phyloP scores from a whole-genome alignment of 495 filamentous ascomycete species.

The Bacidia gigantensis region DNA sequence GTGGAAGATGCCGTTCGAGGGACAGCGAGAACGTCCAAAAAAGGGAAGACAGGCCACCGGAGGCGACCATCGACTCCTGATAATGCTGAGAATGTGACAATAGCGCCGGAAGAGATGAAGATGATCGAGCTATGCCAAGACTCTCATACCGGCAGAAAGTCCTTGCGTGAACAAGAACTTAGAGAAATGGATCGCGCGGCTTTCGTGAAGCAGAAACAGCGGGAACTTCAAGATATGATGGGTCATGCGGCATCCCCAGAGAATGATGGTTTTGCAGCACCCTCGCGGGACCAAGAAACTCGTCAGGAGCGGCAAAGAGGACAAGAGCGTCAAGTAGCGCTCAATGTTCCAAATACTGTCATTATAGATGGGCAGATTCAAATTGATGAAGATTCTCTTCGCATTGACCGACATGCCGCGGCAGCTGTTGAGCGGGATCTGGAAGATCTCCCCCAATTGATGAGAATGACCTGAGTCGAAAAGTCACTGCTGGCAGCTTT shows the following conservation, averaged over 20 bases:
- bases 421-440: conserved; percentile 40
- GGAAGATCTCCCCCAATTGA: conserved; percentile 48
- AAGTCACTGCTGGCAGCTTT: conserved; percentile 60
- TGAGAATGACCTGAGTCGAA: conserved; percentile 71
- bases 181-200: conserved; percentile 40
- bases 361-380: conserved; percentile 78
- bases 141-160: conserved; percentile 63
- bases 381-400: conserved; percentile 60
- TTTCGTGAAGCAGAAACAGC: conserved; percentile 32
- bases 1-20: conserved; percentile 15
- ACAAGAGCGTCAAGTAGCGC: conserved; percentile 21
- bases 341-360: conserved; percentile 43
- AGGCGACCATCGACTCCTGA: conserved; percentile 56
- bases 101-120: conserved; percentile 53
- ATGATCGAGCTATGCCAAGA: conserved; percentile 79
- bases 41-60: conserved; percentile 22
- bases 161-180: conserved; percentile 50
- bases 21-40: conserved; percentile 4
- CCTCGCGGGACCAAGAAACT: neutral
- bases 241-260: conserved; percentile 17
- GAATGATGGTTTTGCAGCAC: conserved; percentile 1
- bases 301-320: conserved; percentile 32
- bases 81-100: conserved; percentile 56
- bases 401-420: conserved; percentile 63
- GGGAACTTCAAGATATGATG: conserved; percentile 25